Conservation (phyloP, 2,329 filamentous ascomycete species). For the Amauroascus verrucosus region DNA sequence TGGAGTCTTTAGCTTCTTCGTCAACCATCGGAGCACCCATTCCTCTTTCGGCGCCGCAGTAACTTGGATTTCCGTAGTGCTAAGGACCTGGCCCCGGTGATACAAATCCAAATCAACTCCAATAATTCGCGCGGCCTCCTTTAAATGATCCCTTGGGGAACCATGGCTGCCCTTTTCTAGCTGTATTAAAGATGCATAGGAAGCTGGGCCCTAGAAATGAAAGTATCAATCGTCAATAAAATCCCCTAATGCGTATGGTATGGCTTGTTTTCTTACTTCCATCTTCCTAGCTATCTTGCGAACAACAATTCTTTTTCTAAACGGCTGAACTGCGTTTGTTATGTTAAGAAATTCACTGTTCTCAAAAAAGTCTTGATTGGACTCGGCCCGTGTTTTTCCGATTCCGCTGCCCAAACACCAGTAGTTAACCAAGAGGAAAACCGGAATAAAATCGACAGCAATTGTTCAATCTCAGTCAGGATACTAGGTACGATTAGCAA, state of each 20-base stretch:
- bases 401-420: conserved; percentile 21
- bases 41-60: conserved; percentile 44
- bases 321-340: background rate
- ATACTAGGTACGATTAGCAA: background rate
- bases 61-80: background rate
- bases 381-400: conserved; percentile 28
- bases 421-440: conserved; percentile 4
- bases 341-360: background rate
- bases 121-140: conserved; percentile 36
- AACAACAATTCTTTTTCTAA: conserved; percentile 10
- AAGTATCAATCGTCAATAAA: conserved; percentile 2
- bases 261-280: conserved; percentile 25
- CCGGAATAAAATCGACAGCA: conserved; percentile 6
- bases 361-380: conserved; percentile 14
- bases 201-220: conserved; percentile 26
- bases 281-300: conserved; percentile 28
- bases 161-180: conserved; percentile 36
- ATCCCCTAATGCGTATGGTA: background rate
- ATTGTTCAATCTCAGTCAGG: background rate
- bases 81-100: background rate
- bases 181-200: conserved; percentile 36
- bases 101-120: conserved; percentile 29
- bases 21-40: conserved; percentile 57
- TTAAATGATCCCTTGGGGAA: conserved; percentile 29
- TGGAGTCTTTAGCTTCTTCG: conserved; percentile 47